Conservation (phyloP, 345 rosid genomes). For the Garcia nutans region DNA sequence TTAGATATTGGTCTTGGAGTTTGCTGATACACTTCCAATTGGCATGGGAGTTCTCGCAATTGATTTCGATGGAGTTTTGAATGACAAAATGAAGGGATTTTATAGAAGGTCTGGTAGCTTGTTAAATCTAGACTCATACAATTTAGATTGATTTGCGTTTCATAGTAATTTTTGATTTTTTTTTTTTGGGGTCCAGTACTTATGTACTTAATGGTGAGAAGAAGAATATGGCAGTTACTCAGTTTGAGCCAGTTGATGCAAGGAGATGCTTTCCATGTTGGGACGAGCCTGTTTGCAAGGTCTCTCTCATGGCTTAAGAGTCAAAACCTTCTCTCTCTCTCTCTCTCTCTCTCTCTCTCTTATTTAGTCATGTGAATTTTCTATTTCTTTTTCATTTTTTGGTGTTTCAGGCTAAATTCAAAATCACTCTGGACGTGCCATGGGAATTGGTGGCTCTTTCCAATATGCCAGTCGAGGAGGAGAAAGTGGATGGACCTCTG, state of each 20-base stretch:
- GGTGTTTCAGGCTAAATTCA: conserved; percentile 76
- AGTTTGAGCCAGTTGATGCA: conserved; percentile 96
- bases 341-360: neutral
- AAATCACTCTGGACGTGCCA: conserved; percentile 85
- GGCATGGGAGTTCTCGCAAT: conserved; percentile 70
- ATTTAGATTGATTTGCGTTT: neutral
- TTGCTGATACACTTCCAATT: conserved; percentile 53
- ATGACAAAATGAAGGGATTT: conserved; percentile 89
- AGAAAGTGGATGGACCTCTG: conserved; percentile 61
- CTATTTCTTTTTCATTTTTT: conserved; percentile 8
- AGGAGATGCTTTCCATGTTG: conserved; percentile 95
- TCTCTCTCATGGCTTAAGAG: conserved; percentile 8
- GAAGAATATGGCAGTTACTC: conserved; percentile 98
- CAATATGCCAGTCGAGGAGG: conserved; percentile 76
- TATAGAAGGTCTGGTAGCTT: conserved; percentile 60
- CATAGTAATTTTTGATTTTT: neutral
- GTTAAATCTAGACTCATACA: neutral
- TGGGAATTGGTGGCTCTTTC: conserved; percentile 81
- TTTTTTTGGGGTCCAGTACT: conserved; percentile 34
- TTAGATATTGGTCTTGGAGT: conserved; percentile 77
- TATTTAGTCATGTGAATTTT: neutral
- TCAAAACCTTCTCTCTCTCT: neutral
- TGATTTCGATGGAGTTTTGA: conserved; percentile 62
- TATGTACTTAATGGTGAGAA: conserved; percentile 80
- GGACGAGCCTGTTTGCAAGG: conserved; percentile 99